phyloP scores from a whole-genome alignment of 345 rosid species.

The Anacardium occidentale region DNA sequence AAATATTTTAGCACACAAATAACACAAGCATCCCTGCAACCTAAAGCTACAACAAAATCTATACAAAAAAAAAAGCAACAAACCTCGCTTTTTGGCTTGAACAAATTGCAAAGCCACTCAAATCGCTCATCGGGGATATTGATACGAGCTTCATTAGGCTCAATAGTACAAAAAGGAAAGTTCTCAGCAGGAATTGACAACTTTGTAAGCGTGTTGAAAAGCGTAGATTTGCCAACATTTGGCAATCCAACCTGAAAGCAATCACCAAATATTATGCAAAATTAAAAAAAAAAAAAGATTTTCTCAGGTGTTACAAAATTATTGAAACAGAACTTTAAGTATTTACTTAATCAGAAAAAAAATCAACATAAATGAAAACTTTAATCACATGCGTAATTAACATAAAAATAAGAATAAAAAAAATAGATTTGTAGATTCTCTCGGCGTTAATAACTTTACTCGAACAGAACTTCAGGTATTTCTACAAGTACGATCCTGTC shows the following conservation, averaged over 20 bases:
- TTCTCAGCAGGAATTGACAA: constrained; percentile 94
- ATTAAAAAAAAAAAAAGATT: not conserved
- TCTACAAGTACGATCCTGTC: too few relatives aligned
- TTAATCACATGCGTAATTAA: not conserved
- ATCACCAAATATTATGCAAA: not conserved
- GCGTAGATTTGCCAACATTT: constrained; percentile 96
- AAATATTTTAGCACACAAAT: constrained; percentile 8
- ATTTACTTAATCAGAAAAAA: too few relatives aligned
- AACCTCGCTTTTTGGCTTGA: constrained; percentile 90
- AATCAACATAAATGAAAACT: too few relatives aligned
- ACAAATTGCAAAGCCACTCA: constrained; percentile 84
- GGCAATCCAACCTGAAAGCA: constrained; percentile 82
- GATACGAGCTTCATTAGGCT: constrained; percentile 95
- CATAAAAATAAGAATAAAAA: not conserved
- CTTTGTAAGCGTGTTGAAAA: constrained; percentile 94
- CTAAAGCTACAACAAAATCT: not conserved
- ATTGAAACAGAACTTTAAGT: not conserved
- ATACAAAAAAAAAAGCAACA: not conserved
- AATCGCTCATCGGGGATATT: constrained; percentile 90
- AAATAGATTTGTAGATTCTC: not conserved
- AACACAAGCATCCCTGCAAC: not conserved
- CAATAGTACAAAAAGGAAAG: constrained; percentile 96
- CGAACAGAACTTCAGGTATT: not conserved
- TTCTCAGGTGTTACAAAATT: too few relatives aligned
- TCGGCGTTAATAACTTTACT: too few relatives aligned